Conservation (phyloP, 352 stramenopile genomes). For the Phytophthora uliginosa region DNA sequence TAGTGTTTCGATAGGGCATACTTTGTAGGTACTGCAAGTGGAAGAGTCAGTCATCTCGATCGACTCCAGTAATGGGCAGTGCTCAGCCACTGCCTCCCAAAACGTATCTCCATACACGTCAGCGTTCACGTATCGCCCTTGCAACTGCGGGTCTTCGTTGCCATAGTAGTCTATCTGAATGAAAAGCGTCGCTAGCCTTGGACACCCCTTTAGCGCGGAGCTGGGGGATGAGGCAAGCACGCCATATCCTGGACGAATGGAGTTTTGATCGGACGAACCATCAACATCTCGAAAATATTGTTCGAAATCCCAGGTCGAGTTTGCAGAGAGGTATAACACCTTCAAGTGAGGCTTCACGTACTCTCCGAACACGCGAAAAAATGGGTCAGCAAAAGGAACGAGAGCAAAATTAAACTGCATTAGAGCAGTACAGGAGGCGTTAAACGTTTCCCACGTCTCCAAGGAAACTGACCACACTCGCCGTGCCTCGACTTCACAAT, state of each 20-base stretch:
- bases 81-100: constrained; percentile 3
- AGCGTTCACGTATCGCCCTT: constrained; percentile 4
- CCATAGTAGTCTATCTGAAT: constrained; percentile 2
- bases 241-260: not conserved
- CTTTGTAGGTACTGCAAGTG: not conserved
- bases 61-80: constrained; percentile 1
- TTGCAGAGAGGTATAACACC: constrained; percentile 1
- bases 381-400: constrained; percentile 9
- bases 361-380: constrained; percentile 16
- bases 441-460: constrained; percentile 14
- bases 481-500: not conserved
- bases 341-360: not conserved
- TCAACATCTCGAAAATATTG: not conserved
- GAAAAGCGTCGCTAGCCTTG: not conserved
- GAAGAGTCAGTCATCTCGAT: constrained; percentile 11
- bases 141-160: not conserved
- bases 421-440: constrained; percentile 3
- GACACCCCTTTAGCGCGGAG: not conserved
- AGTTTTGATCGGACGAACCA: not conserved
- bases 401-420: constrained; percentile 1
- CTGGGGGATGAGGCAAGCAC: not conserved
- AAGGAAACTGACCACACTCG: constrained; percentile 2
- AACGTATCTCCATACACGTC: constrained; percentile 10
- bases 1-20: not conserved
- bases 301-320: not conserved